Conservation (phyloP, 768 basidiomycete species). For the Russula lepida region DNA sequence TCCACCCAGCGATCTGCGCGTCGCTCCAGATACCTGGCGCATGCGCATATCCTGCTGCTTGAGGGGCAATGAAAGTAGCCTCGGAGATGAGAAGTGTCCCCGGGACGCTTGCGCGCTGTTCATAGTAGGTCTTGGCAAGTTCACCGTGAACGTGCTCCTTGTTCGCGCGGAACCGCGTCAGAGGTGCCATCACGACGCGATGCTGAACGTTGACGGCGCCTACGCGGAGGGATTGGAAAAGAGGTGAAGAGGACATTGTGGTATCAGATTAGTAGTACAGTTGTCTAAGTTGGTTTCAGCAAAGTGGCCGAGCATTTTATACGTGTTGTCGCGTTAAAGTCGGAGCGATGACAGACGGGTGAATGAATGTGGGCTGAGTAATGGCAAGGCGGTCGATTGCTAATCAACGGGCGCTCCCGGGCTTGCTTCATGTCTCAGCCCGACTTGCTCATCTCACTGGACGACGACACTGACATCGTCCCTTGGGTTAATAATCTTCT, state of each 20-base stretch:
- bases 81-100: slow-evolving; percentile 54
- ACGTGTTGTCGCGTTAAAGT: background rate
- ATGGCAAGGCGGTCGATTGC: background rate
- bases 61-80: slow-evolving; percentile 42
- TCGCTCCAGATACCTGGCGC: slow-evolving; percentile 60
- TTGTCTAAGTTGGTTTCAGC: background rate
- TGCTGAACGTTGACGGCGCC: slow-evolving; percentile 38
- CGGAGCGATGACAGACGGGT: no score
- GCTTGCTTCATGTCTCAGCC: background rate
- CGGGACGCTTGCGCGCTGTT: slow-evolving; percentile 37
- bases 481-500: slow-evolving; percentile 30
- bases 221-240: slow-evolving; percentile 42
- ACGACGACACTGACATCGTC: slow-evolving; percentile 24
- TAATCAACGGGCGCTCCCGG: background rate
- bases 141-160: slow-evolving; percentile 30
- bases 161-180: slow-evolving; percentile 39
- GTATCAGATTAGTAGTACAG: background rate
- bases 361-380: no score
- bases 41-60: slow-evolving; percentile 41
- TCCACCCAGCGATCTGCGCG: slow-evolving; percentile 49
- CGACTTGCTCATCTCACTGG: slow-evolving; percentile 20
- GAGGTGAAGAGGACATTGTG: slow-evolving; percentile 19
- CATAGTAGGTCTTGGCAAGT: slow-evolving; percentile 39
- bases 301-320: background rate
- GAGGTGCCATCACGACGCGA: slow-evolving; percentile 46